These are phyloP conservation scores for Rhododendron kiyosumense DNA, from an alignment of 148 eudicot genomes.

Conservation along the genomic window DNA sequence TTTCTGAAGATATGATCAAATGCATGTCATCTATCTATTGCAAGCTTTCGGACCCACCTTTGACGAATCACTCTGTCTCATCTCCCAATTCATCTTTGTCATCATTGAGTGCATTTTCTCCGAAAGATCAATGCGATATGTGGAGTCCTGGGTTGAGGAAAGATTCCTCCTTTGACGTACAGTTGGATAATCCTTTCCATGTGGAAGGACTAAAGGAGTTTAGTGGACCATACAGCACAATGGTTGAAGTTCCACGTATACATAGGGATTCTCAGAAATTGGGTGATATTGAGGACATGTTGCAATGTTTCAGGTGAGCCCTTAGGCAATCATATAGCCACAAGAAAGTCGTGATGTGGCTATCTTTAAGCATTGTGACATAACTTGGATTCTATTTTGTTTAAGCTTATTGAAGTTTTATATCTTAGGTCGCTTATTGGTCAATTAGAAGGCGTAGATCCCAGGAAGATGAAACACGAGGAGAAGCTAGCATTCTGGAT, in stretches of 20 bases:
- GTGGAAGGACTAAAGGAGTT: conserved; percentile 91
- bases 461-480: conserved; percentile 70
- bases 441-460: conserved; percentile 74
- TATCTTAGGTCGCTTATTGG: conserved; percentile 59
- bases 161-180: conserved; percentile 67
- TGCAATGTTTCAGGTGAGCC: conserved; percentile 66
- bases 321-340: background rate
- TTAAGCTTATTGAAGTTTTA: background rate
- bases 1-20: conserved; percentile 92
- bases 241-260: conserved; percentile 79
- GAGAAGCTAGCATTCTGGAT: conserved; percentile 98
- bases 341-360: background rate
- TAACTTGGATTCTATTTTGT: background rate
- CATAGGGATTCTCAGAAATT: conserved; percentile 61
- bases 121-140: conserved; percentile 58
- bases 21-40: conserved; percentile 80
- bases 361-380: background rate
- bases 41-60: conserved; percentile 81
- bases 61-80: conserved; percentile 49
- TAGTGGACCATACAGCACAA: conserved; percentile 89
- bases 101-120: conserved; percentile 59
- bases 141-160: conserved; percentile 81
- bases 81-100: conserved; percentile 87
- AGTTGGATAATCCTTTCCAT: conserved; percentile 81
- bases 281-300: conserved; percentile 66